Evolutionary conservation across 768 basidiomycete species (phyloP), one percentile per base, ranked within the genome.

Genomic region (Tremella fuciformis): DNA sequence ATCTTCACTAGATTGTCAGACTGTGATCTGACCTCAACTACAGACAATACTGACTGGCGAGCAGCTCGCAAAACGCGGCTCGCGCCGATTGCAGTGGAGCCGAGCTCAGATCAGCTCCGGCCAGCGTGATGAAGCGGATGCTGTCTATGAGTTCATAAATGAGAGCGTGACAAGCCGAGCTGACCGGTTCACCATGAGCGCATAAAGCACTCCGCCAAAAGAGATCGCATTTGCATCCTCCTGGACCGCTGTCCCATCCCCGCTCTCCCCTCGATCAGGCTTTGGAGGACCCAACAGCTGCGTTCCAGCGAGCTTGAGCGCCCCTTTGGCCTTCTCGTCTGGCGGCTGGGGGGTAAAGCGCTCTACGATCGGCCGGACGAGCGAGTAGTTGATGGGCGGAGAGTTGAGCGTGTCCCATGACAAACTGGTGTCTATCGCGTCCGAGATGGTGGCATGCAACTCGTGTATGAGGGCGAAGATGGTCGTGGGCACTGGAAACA

Each of bases 21-120:
- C 51, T 18, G 21, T 29, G 9, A 19, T 24, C 11, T 25, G 39
- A 42, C 15, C 1, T 22, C 39, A 40, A 22, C 21, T 13, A 13
- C 8, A 53, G 53, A 22, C 13, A 24, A 4, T 24, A 54, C 73
- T 56, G 19, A 74, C 70, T 85, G 8, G 93, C 91, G 18, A 96
- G 77, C 15, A 96, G 83, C 73, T 96, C 91, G 77, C 90, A 93
- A 9, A 93, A 81, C 26, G 81, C 85, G 3, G 91, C 92, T 40
- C 87, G 80, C 9, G 84, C 79, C 8, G 80, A 76, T 80, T 88
- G 86, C 55, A 96, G 81, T 15, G 74, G 67, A 9, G 89, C 83
- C 77, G 86, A 86, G 13, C 89, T 88, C 47, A 96, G 80, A 66
- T 92, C 85, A 2, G 81, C 80, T 22, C 84, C 84, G 2, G 85